These are phyloP conservation scores for Exophiala xenobiotica DNA, from an alignment of 2,329 filamentous ascomycete genomes.

Conservation along the genomic window DNA sequence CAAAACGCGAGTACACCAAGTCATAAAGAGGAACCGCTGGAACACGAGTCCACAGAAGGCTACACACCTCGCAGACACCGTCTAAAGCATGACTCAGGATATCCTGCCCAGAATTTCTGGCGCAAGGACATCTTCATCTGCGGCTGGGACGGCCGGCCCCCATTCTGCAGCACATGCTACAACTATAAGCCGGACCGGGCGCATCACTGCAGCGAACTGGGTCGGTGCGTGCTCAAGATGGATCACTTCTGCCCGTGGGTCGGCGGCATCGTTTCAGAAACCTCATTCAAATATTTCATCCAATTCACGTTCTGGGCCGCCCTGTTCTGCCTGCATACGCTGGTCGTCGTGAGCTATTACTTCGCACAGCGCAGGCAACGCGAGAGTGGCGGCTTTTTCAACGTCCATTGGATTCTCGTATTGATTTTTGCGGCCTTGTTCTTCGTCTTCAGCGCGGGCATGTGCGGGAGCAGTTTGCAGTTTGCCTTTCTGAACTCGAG, in stretches of 20 bases:
- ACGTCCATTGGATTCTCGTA: constrained; percentile 65
- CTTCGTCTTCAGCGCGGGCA: constrained; percentile 73
- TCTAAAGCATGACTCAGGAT: constrained; percentile 29
- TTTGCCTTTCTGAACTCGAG: constrained; percentile 73
- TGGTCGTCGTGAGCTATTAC: constrained; percentile 65
- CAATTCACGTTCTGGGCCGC: constrained; percentile 78
- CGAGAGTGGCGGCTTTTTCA: constrained; percentile 33
- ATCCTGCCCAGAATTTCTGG: constrained; percentile 34
- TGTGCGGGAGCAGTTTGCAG: constrained; percentile 70
- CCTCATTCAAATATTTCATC: constrained; percentile 84
- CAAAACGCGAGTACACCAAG: constrained; percentile 17
- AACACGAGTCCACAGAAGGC: constrained; percentile 14
- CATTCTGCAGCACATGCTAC: constrained; percentile 80
- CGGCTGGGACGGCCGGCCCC: constrained; percentile 76
- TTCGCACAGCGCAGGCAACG: constrained; percentile 54
- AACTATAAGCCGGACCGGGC: constrained; percentile 86
- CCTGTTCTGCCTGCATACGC: constrained; percentile 63
- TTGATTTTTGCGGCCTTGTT: constrained; percentile 71
- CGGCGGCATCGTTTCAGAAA: constrained; percentile 88
- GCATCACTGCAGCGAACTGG: constrained; percentile 81
- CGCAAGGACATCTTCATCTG: constrained; percentile 79
- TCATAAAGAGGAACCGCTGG: constrained; percentile 22
- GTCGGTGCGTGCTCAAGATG: constrained; percentile 82
- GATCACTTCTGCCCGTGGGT: constrained; percentile 96
- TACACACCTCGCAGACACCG: constrained; percentile 14